phyloP scores from a whole-genome alignment of 306 rosid species.

The Rubus idaeus region DNA sequence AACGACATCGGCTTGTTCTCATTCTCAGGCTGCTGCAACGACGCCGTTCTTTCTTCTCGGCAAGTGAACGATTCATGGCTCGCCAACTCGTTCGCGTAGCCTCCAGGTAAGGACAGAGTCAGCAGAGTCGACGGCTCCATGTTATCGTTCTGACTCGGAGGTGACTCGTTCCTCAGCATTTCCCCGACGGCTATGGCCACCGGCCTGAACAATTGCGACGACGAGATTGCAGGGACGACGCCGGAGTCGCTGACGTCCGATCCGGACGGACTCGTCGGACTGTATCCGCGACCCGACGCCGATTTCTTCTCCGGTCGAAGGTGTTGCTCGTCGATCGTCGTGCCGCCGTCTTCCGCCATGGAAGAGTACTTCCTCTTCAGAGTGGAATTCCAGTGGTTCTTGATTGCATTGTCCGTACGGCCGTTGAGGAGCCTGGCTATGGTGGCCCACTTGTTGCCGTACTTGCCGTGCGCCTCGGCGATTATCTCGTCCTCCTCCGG shows the following conservation, averaged over 20 bases:
- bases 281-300: conserved; percentile 12
- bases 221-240: conserved; percentile 6
- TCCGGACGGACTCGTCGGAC: conserved; percentile 38
- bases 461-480: conserved; percentile 35
- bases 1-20: conserved; percentile 9
- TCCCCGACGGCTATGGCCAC: conserved; percentile 8
- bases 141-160: conserved; percentile 5
- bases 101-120: conserved; percentile 40
- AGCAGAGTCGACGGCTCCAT: conserved; percentile 43
- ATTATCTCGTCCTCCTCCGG: conserved; percentile 47
- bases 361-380: conserved; percentile 46
- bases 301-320: conserved; percentile 28
- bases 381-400: conserved; percentile 70
- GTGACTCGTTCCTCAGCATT: conserved; percentile 1
- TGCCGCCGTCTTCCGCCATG: conserved; percentile 9
- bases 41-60: neutral
- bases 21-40: conserved; percentile 2
- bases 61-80: neutral
- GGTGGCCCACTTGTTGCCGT: conserved; percentile 67
- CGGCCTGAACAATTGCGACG: neutral
- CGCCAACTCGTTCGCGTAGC: conserved; percentile 8
- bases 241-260: conserved; percentile 49
- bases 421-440: conserved; percentile 60
- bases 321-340: neutral
- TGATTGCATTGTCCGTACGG: conserved; percentile 63